phyloP scores from a whole-genome alignment of 148 eudicot species.

The Linanthus parryae region DNA sequence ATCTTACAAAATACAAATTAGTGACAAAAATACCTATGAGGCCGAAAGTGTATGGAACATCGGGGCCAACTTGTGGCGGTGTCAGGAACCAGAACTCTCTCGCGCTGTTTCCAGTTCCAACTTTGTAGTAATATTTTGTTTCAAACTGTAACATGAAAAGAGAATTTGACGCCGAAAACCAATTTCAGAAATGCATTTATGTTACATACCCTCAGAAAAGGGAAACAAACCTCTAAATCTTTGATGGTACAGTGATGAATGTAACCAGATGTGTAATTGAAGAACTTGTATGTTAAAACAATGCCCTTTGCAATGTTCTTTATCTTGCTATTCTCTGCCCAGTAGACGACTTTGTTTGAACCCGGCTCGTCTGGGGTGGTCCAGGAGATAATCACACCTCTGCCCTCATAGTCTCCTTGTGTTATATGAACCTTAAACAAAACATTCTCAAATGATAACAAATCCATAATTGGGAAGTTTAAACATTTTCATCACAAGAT shows the following conservation, averaged over 20 bases:
- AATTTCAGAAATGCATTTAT: neutral
- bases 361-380: constrained; percentile 57
- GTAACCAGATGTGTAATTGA: constrained; percentile 68
- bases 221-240: constrained; percentile 48
- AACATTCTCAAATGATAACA: no score
- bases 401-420: constrained; percentile 85
- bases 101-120: constrained; percentile 44
- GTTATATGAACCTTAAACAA: constrained; percentile 62
- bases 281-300: constrained; percentile 47
- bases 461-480: no score
- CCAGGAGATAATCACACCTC: constrained; percentile 84
- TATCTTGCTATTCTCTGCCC: constrained; percentile 41
- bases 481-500: no score
- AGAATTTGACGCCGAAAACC: neutral
- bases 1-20: no score
- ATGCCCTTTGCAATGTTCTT: constrained; percentile 34
- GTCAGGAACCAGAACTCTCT: constrained; percentile 75
- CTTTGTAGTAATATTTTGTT: constrained; percentile 68
- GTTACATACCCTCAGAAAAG: neutral
- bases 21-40: no score
- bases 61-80: no score
- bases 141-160: constrained; percentile 38
- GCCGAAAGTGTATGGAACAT: no score
- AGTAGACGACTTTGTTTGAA: constrained; percentile 45
- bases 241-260: constrained; percentile 77